These are phyloP conservation scores for Colletotrichum phormii DNA, from an alignment of 2,329 filamentous ascomycete species.

Conservation along the genomic window DNA sequence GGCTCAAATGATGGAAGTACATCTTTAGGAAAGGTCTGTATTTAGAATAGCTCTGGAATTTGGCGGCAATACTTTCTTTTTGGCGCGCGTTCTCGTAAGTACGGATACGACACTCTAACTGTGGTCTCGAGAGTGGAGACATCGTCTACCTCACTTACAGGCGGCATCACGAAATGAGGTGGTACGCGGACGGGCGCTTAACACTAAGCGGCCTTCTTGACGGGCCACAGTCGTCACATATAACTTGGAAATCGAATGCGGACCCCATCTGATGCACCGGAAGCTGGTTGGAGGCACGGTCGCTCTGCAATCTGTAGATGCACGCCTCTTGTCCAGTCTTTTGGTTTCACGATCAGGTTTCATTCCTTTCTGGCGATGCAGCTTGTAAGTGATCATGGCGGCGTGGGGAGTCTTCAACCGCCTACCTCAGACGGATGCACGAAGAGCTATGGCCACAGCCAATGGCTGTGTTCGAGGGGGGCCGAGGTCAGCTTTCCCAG, in stretches of 20 bases:
- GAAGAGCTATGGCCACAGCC: background rate
- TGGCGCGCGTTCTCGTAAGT: background rate
- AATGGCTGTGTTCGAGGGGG: background rate
- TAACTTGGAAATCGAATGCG: conserved; percentile 8
- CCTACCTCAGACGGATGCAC: conserved; percentile 4
- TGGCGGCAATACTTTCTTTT: background rate
- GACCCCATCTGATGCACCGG: background rate
- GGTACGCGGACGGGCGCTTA: conserved; percentile 18
- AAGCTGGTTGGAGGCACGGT: conserved; percentile 3
- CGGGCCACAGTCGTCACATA: background rate
- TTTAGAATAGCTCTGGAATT: background rate
- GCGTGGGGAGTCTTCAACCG: background rate
- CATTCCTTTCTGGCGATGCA: background rate
- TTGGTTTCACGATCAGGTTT: conserved; percentile 8
- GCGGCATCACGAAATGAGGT: conserved; percentile 9
- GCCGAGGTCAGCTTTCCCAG: background rate
- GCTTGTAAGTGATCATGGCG: background rate
- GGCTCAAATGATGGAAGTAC: background rate
- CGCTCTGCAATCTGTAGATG: background rate
- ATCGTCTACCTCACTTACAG: background rate
- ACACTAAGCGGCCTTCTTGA: background rate
- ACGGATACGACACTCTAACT: background rate
- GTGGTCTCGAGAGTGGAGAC: background rate
- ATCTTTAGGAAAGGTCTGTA: background rate
- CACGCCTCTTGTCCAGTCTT: background rate